Percentiles rank a stretch among this genome's conserved stretches.
These are phyloP conservation scores for Neofusicoccum sp. DNA, from an alignment of 2,329 filamentous ascomycete species.

Conservation along the genomic window DNA sequence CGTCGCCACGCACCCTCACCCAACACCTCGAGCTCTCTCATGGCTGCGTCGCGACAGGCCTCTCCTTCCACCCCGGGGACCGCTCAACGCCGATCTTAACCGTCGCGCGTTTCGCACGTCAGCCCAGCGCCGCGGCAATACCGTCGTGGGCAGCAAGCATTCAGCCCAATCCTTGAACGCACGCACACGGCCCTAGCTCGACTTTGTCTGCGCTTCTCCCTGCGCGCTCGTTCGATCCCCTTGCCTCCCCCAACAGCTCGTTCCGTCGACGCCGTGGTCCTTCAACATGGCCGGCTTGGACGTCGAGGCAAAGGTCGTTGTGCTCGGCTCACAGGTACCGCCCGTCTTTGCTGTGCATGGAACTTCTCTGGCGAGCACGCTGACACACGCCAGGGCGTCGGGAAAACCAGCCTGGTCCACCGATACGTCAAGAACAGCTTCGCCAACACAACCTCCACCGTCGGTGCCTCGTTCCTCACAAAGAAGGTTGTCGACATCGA, in stretches of 20 bases:
- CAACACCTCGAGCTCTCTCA: background rate
- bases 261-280: background rate
- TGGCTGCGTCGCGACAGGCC: conserved; percentile 1
- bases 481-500: conserved; percentile 72
- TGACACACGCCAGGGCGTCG: conserved; percentile 69
- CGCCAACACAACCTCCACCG: conserved; percentile 46
- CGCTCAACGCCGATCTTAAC: conserved; percentile 11
- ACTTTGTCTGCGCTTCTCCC: background rate
- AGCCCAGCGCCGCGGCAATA: conserved; percentile 9
- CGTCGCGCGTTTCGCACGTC: conserved; percentile 14
- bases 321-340: conserved; percentile 66
- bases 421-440: conserved; percentile 73
- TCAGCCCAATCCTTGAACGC: conserved; percentile 1
- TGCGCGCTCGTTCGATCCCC: conserved; percentile 25
- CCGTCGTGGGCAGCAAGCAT: background rate
- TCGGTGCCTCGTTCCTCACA: conserved; percentile 59
- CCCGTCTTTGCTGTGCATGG: conserved; percentile 70
- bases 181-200: background rate
- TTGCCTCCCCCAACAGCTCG: conserved; percentile 9
- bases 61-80: background rate
- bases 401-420: conserved; percentile 76
- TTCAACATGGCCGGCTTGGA: conserved; percentile 40
- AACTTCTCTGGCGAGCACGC: conserved; percentile 61
- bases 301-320: conserved; percentile 78
- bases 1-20: background rate